phyloP scores from a whole-genome alignment of 345 rosid genomes.

The Brassica rapa region DNA sequence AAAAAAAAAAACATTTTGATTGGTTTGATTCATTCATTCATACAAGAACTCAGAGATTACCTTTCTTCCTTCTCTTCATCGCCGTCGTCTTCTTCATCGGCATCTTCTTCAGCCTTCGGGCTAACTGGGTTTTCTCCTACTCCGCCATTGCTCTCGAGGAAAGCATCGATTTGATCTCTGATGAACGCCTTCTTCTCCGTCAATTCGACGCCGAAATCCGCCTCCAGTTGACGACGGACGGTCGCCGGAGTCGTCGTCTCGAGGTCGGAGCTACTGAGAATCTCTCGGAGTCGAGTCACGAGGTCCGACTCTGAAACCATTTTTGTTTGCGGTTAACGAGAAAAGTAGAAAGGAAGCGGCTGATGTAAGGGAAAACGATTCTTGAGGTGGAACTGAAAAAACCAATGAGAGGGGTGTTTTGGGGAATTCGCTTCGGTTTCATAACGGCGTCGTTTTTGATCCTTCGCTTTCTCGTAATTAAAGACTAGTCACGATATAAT shows the following conservation, averaged over 20 bases:
- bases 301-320: constrained; percentile 79
- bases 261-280: constrained; percentile 70
- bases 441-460: constrained; percentile 16
- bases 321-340: constrained; percentile 21
- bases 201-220: constrained; percentile 62
- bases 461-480: neutral
- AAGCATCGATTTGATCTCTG: constrained; percentile 72
- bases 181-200: constrained; percentile 60
- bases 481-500: neutral
- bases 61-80: constrained; percentile 25
- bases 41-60: neutral
- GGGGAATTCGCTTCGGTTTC: neutral
- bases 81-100: constrained; percentile 36
- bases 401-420: constrained; percentile 14
- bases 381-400: constrained; percentile 9
- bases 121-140: constrained; percentile 31
- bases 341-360: constrained; percentile 17
- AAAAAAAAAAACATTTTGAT: neutral
- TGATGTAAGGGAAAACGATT: constrained; percentile 26
- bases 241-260: constrained; percentile 71
- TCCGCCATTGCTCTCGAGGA: constrained; percentile 48
- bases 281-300: constrained; percentile 67
- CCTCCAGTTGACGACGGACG: constrained; percentile 70
- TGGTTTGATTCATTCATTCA: no score
- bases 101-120: constrained; percentile 36